Evolutionary conservation across 495 filamentous ascomycete species (phyloP).

Genomic region (Podospora fimiseda): DNA sequence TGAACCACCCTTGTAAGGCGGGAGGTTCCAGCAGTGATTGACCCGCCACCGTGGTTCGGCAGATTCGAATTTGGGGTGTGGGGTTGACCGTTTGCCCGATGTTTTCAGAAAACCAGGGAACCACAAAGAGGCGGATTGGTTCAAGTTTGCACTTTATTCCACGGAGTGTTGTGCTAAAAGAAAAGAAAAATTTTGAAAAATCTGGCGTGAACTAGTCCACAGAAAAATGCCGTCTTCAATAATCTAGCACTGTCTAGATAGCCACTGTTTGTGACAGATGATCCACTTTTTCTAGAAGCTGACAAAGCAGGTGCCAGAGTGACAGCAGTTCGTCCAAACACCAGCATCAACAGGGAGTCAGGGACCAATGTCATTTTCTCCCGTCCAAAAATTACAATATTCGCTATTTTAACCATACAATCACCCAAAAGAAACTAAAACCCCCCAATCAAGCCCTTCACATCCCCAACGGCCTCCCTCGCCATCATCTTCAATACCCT

Average conservation of each 20-base stretch:
- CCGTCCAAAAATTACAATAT: background rate
- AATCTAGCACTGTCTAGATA: too few relatives aligned
- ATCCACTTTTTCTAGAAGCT: background rate
- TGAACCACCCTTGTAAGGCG: conserved; percentile 13
- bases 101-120: too few relatives aligned
- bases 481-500: conserved; percentile 80
- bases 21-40: background rate
- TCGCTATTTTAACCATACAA: background rate
- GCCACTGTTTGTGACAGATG: background rate
- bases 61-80: conserved; percentile 3
- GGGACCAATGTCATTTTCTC: too few relatives aligned
- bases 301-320: too few relatives aligned
- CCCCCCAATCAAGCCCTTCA: conserved; percentile 41
- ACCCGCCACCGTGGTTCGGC: conserved; percentile 16
- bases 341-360: too few relatives aligned
- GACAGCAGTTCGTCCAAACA: too few relatives aligned
- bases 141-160: too few relatives aligned
- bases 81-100: background rate
- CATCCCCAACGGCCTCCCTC: conserved; percentile 65
- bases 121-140: too few relatives aligned
- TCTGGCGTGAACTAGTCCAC: too few relatives aligned
- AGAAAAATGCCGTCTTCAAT: too few relatives aligned
- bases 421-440: conserved; percentile 3
- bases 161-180: too few relatives aligned
- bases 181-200: too few relatives aligned